Evolutionary conservation across 2,329 filamentous ascomycete genomes (phyloP), one percentile per base, ranked within the genome.

Genomic region (Hymenoscyphus scutula): DNA sequence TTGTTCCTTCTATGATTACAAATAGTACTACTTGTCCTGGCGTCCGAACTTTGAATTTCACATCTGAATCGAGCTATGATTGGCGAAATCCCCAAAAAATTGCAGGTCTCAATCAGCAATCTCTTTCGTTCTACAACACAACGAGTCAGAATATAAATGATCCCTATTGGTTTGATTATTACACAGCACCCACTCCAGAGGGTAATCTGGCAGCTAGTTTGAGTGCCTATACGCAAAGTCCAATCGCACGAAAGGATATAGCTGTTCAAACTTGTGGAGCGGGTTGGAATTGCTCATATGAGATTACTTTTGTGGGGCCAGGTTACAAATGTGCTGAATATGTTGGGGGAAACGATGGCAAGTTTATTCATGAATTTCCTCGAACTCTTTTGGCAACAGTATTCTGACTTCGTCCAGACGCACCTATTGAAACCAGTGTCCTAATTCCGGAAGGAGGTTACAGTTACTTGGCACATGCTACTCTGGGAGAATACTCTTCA

Each of bases 241-340:
- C 58, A 19, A 23, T 55, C 5, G n/a, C 34, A 32, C n/a, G 34
- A 29, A 29, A 25, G n/a, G 13, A 55, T 29, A 30, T 27, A 29
- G n/a, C 51, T 32, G 6, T 41, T 23, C 48, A 60, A 27, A 30
- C 13, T 19, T 60, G 58, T 41, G 58, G 58, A 11, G 13, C 51
- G 10, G 58, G 58, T 32, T 60, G 58, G 58, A 60, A 60, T 45
- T 60, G 58, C 25, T 55, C n/a, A n/a, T 60, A 34, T 32, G 15
- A 27, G 15, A 60, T 60, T n/a, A 6, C 58, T 10, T 60, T 60
- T 45, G 38, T 17, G 15, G 58, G 58, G 6, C 58, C 58, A 27
- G 58, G 58, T 8, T 60, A 60, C 25, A 60, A 60, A 56, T 60
- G 58, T 32, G 27, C 19, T 19, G 48, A 59, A 19, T 41, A 51